A percentile compares a stretch with the other conserved stretches of the same genome.
Conservation (phyloP, 345 rosid species). For the Triadica sebifera region DNA sequence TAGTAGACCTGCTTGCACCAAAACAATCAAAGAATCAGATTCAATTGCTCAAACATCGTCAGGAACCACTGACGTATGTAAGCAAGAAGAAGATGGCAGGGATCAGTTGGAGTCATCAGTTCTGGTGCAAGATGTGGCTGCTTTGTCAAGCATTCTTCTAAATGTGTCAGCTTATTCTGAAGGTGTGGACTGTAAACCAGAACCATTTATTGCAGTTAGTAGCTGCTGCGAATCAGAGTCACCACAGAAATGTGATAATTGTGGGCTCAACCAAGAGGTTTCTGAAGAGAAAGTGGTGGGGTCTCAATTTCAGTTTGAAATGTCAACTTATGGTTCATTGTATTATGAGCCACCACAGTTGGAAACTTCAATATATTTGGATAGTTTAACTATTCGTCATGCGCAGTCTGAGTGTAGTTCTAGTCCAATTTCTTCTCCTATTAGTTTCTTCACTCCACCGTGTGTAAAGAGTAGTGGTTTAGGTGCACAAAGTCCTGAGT, state of each 20-base stretch:
- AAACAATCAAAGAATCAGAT: slow-evolving; percentile 46
- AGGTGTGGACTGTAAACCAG: slow-evolving; percentile 43
- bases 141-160: slow-evolving; percentile 39
- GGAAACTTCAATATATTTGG: slow-evolving; percentile 41
- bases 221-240: slow-evolving; percentile 39
- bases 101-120: slow-evolving; percentile 43
- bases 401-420: slow-evolving; percentile 35
- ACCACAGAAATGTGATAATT: slow-evolving; percentile 33
- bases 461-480: slow-evolving; percentile 45
- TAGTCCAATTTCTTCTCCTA: slow-evolving; percentile 43
- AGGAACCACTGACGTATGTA: slow-evolving; percentile 40
- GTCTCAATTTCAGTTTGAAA: slow-evolving; percentile 31
- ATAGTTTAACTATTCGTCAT: slow-evolving; percentile 30
- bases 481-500: slow-evolving; percentile 61
- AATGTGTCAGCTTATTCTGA: slow-evolving; percentile 52
- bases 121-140: slow-evolving; percentile 40
- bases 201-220: slow-evolving; percentile 26
- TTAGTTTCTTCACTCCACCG: slow-evolving; percentile 84
- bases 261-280: slow-evolving; percentile 25
- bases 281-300: slow-evolving; percentile 30
- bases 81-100: slow-evolving; percentile 48
- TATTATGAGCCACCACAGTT: slow-evolving; percentile 53
- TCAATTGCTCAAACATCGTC: slow-evolving; percentile 53
- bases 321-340: slow-evolving; percentile 49
- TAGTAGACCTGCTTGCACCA: slow-evolving; percentile 23